phyloP scores from a whole-genome alignment of 2,329 filamentous ascomycete genomes.

The Ophiostoma triangulosporum region DNA sequence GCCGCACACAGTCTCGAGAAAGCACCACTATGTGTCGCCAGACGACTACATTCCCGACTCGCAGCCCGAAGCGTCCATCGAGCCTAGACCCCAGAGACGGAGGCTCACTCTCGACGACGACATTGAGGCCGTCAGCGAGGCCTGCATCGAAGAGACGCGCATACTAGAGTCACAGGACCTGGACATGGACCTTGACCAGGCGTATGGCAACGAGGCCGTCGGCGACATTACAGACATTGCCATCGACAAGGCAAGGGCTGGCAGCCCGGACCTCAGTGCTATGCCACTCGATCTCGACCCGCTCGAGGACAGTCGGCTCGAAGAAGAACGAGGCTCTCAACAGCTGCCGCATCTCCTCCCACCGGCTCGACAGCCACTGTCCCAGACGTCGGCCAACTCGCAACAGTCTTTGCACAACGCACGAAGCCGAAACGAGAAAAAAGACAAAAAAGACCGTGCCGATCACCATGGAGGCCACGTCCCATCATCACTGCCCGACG shows the following conservation, averaged over 20 bases:
- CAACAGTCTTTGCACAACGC: background rate
- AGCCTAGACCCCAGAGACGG: background rate
- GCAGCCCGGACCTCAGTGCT: slow-evolving; percentile 4
- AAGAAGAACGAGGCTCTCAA: background rate
- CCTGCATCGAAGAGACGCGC: background rate
- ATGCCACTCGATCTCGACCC: background rate
- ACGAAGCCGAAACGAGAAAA: background rate
- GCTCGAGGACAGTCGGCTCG: background rate
- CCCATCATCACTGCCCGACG: slow-evolving; percentile 13
- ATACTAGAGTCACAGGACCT: background rate
- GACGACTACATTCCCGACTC: slow-evolving; percentile 37
- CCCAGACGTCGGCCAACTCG: slow-evolving; percentile 1
- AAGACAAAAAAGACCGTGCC: background rate
- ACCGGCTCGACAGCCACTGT: background rate
- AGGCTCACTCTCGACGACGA: background rate
- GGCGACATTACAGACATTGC: background rate
- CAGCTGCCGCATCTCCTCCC: background rate
- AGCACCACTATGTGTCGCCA: slow-evolving; percentile 4
- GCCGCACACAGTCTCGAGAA: slow-evolving; percentile 12
- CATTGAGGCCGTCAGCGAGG: background rate
- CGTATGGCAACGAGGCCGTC: background rate
- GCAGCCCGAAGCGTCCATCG: slow-evolving; percentile 24
- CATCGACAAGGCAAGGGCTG: no score
- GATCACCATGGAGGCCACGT: background rate
- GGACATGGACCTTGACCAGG: background rate